Conservation (phyloP, 768 basidiomycete species). For the Russula earlei region DNA sequence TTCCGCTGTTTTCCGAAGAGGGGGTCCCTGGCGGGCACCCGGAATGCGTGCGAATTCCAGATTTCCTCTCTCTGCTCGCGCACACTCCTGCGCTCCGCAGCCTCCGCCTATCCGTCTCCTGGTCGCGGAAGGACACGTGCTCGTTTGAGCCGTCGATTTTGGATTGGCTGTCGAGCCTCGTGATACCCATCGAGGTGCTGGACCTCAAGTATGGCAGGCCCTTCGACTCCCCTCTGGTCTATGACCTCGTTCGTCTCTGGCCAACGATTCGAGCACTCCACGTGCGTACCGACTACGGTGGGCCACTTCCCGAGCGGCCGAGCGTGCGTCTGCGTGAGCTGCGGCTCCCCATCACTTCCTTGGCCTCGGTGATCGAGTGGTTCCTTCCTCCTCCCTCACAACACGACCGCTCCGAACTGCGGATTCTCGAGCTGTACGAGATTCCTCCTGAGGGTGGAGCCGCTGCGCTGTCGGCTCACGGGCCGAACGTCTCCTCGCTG, state of each 20-base stretch:
- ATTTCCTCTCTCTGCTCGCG: slow-evolving; percentile 9
- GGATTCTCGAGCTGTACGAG: slow-evolving; percentile 9
- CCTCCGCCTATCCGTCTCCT: slow-evolving; percentile 1
- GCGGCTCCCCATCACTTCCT: slow-evolving; percentile 13
- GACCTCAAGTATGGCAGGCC: slow-evolving; percentile 6
- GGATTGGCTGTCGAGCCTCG: slow-evolving; percentile 12
- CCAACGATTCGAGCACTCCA: slow-evolving; percentile 6
- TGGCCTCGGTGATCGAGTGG: not conserved
- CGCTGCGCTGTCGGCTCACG: not conserved
- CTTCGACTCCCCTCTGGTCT: not conserved
- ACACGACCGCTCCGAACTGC: not conserved
- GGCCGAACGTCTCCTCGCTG: not conserved
- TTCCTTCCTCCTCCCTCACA: slow-evolving; percentile 2
- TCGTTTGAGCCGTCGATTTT: slow-evolving; percentile 1
- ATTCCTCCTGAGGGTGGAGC: not conserved
- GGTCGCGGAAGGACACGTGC: not conserved
- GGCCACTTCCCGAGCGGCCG: not conserved
- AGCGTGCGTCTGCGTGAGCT: slow-evolving; percentile 1
- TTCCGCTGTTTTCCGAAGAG: not conserved
- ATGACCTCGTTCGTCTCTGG: slow-evolving; percentile 10
- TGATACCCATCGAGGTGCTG: not conserved
- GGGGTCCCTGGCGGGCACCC: not conserved
- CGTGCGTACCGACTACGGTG: not conserved
- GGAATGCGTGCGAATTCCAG: slow-evolving; percentile 3
- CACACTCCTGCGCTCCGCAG: not conserved